Evolutionary conservation across 345 rosid species (phyloP), one percentile per base, ranked within the genome.

Genomic region (Boechera stricta): DNA sequence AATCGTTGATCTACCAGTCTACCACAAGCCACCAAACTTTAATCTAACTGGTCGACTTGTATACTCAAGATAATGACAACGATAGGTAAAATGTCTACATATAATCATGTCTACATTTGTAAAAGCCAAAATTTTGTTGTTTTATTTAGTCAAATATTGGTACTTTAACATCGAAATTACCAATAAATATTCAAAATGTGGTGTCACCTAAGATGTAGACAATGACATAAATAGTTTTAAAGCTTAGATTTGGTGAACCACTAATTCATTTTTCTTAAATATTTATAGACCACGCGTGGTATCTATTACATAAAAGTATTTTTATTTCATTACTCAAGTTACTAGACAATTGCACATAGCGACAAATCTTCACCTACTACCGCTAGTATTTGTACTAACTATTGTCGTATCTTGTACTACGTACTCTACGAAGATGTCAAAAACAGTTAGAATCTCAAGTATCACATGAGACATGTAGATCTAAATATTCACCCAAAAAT

Each of bases 211-310:
- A 51, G 48, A 39, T 31, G n/a, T 41, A 51, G 74, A 76, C 26
- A 76, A 7, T 51, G 53, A 60, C 63, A 60, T 32, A 42, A 32
- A 61, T 60, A 59, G 73, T 69, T 69, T 47, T 76, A 51, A 61
- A 60, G 12, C 54, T 52, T 16, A 51, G 74, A 39, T 61, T 44
- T 61, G 70, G 59, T 77, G 75, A 69, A 77, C 75, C 70, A 67
- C 73, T 45, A 13, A 44, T 70, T 47, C 65, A 54, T 54, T 77
- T 51, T 57, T 53, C 26, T 61, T 18, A 31, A 39, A 8, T 4
- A 24, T 31, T 16, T 24, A 24, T 24, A 24, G 49, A 63, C 71
- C 44, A 63, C 41, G 64, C 24, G 24, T 21, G 24, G 24, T 26
- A 2, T 60, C 48, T 11, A 41, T 49, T 31, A 49, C 5, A 36